Evolutionary conservation across 2,329 filamentous ascomycete species (phyloP).

Genomic region (Chalaropsis ovoidea): DNA sequence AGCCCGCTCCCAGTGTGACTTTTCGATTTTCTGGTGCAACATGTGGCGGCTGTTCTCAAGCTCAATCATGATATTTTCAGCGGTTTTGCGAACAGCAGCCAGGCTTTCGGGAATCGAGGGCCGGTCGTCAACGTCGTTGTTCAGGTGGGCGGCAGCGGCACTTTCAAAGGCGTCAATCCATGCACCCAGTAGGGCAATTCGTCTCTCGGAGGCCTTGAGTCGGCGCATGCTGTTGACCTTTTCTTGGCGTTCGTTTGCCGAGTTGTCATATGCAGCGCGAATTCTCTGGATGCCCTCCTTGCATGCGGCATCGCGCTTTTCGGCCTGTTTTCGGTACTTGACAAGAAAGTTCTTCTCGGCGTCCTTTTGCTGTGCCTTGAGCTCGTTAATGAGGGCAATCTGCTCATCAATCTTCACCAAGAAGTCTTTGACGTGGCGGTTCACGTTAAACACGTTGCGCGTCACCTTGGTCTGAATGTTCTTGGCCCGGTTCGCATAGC

Average conservation of each 20-base stretch:
- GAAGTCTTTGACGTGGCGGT: conserved; percentile 98
- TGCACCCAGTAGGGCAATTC: conserved; percentile 74
- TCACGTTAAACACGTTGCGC: conserved; percentile 98
- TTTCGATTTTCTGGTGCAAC: conserved; percentile 72
- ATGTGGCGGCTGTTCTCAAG: conserved; percentile 84
- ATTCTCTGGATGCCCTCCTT: conserved; percentile 73
- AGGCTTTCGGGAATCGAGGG: conserved; percentile 54
- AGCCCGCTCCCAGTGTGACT: conserved; percentile 74
- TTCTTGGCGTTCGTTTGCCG: conserved; percentile 65
- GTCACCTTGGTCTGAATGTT: conserved; percentile 99
- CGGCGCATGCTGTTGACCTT: conserved; percentile 71
- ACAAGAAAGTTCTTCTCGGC: conserved; percentile 69
- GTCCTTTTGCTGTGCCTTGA: conserved; percentile 86
- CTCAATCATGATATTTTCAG: conserved; percentile 78
- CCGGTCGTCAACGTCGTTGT: conserved; percentile 34
- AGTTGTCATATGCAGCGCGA: conserved; percentile 73
- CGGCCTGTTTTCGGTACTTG: conserved; percentile 83
- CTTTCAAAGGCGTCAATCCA: conserved; percentile 90
- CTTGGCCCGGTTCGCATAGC: conserved; percentile 95
- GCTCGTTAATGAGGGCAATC: conserved; percentile 89
- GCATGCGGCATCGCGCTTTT: conserved; percentile 67
- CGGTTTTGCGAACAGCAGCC: conserved; percentile 70
- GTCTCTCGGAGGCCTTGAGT: conserved; percentile 68
- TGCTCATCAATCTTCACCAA: conserved; percentile 99
- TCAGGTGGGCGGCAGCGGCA: conserved; percentile 55